Evolutionary conservation across 2,329 filamentous ascomycete species (phyloP).

Genomic region (Delphinella strobiligena): DNA sequence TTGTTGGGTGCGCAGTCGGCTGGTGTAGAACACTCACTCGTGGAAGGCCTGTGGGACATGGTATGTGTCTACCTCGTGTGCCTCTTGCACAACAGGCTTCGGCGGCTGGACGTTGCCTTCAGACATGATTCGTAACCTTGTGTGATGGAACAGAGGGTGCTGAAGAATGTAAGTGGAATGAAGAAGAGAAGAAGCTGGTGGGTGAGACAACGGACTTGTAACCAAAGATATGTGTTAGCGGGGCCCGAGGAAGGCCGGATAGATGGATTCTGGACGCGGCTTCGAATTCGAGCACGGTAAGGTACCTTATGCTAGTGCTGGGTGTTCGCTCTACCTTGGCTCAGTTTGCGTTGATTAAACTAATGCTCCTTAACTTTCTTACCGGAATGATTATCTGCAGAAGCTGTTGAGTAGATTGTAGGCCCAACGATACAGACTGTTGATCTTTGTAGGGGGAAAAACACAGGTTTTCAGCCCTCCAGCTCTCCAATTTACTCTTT

Average conservation of each 20-base stretch:
- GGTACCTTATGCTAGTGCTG: too few species aligned
- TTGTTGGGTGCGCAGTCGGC: not conserved
- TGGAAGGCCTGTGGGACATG: slow-evolving; percentile 46
- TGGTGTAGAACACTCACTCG: slow-evolving; percentile 20
- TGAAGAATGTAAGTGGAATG: not conserved
- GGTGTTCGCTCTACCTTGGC: too few species aligned
- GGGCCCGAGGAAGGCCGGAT: not conserved
- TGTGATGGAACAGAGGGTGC: not conserved
- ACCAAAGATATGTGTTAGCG: not conserved
- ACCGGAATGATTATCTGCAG: too few species aligned
- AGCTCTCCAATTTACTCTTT: not conserved
- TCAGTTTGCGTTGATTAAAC: too few species aligned
- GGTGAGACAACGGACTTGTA: not conserved
- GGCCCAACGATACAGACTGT: not conserved
- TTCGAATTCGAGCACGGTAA: not conserved
- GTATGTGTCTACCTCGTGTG: slow-evolving; percentile 64
- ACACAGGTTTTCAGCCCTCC: not conserved
- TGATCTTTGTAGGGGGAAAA: not conserved
- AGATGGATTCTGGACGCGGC: not conserved
- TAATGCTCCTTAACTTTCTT: too few species aligned
- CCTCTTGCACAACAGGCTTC: slow-evolving; percentile 55
- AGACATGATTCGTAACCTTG: slow-evolving; percentile 24
- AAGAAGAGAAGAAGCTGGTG: not conserved
- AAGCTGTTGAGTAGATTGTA: not conserved
- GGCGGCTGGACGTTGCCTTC: slow-evolving; percentile 27